These are phyloP conservation scores for Powellomyces hirtus DNA, from an alignment of 192 early-diverging fungal genomes.

Conservation along the genomic window DNA sequence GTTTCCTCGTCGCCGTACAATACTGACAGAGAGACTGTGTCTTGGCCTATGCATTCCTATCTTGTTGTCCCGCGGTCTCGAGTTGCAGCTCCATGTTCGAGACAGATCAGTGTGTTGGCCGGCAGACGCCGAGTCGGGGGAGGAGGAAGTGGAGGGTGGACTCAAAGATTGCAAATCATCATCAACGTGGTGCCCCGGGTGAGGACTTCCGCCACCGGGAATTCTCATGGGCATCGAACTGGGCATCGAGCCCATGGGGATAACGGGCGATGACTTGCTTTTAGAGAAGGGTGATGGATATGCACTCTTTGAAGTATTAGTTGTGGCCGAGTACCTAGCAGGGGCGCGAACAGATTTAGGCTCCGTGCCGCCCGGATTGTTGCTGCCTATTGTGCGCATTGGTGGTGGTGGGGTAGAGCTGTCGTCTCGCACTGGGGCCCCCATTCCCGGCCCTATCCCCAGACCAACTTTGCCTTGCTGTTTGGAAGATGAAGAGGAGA, in stretches of 20 bases:
- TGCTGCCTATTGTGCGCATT: no score
- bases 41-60: conserved; percentile 15
- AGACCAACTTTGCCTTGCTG: no score
- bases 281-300: not conserved
- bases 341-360: no score
- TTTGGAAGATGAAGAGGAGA: no score
- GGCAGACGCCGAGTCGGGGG: not conserved
- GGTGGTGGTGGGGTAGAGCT: no score
- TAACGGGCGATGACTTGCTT: not conserved
- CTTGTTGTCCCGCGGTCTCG: not conserved
- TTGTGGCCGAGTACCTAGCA: no score
- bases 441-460: no score
- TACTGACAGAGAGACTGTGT: conserved; percentile 25
- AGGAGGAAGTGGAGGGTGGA: conserved; percentile 9
- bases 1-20: conserved; percentile 22
- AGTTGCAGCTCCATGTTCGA: not conserved
- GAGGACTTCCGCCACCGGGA: not conserved
- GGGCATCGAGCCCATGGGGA: no score
- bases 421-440: no score
- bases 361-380: no score
- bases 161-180: not conserved
- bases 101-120: not conserved
- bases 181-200: not conserved
- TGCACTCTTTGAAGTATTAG: no score
- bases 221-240: conserved; percentile 8